A percentile compares a stretch with the other conserved stretches of the same genome.
Evolutionary conservation across 139 green algal species (phyloP).

Genomic region (Chlorella sorokiniana): DNA sequence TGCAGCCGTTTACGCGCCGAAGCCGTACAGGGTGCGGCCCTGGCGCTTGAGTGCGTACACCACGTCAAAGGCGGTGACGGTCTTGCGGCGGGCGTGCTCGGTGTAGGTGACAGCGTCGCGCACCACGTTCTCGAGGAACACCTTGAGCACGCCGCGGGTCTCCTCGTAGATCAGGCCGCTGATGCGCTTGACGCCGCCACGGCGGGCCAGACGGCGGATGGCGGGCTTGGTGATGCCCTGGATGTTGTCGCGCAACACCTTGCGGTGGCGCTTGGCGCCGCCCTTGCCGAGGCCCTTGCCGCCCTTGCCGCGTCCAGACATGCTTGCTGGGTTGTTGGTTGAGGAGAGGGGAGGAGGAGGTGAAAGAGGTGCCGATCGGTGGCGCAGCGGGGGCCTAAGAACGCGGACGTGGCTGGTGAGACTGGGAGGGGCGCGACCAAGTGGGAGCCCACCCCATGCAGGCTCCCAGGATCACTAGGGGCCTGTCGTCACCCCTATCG

Average conservation of each 20-base stretch:
- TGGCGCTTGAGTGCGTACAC: constrained; percentile 97
- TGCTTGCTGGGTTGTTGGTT: constrained; percentile 44
- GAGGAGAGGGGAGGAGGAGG: background rate
- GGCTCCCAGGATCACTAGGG: too few relatives aligned
- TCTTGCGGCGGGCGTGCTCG: constrained; percentile 96
- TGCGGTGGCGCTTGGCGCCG: constrained; percentile 90
- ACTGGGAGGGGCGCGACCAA: background rate
- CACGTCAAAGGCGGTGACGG: constrained; percentile 94
- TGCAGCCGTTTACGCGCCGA: constrained; percentile 68
- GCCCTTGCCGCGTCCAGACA: constrained; percentile 93
- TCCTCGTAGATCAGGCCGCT: constrained; percentile 90
- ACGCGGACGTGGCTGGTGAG: background rate
- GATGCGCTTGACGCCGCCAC: constrained; percentile 89
- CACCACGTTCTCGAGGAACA: constrained; percentile 93
- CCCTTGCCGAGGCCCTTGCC: constrained; percentile 94
- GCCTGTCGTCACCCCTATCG: too few relatives aligned
- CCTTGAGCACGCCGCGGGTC: constrained; percentile 88
- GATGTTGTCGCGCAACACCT: constrained; percentile 81
- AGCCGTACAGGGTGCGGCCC: constrained; percentile 96
- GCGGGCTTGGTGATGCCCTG: constrained; percentile 81
- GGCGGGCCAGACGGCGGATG: constrained; percentile 78
- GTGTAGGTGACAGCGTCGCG: constrained; percentile 98
- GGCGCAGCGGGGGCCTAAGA: too few relatives aligned
- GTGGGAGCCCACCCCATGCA: too few relatives aligned
- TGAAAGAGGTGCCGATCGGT: background rate